Base-by-base conservation (phyloP, 2,329 filamentous ascomycete genomes). In the Xylariaceae sp. region DNA sequence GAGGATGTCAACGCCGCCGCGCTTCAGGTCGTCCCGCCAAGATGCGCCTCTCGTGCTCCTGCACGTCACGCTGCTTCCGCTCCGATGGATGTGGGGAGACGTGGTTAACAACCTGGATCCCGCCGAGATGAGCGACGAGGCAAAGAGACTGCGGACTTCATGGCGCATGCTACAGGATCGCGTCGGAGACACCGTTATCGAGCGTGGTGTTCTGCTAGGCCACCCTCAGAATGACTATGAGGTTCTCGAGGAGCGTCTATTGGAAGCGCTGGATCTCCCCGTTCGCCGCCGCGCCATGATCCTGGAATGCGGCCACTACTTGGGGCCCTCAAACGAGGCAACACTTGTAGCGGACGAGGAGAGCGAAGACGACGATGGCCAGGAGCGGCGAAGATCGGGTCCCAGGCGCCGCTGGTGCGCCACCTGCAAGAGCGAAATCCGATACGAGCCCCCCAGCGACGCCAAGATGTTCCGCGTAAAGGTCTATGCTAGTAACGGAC, bases 401-500 rank as follows among this genome's bases (percentile, higher is more conserved):
- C 58, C 69, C 9, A 72, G 72, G 60, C 73, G 68, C 0, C 80
- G 83, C 59, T 84, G 81, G 81, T 84, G 81, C 63, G 68, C 63
- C 19, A 80, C 77, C 0, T 84, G 81, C 65, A 72, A 70, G n/a
- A 72, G 71, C 32, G 80, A 83, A 48, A 83, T 83, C 56, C 72
- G 70, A 39, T 80, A 73, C 60, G 80, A 83, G 59, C 71, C 76
- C 39, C 77, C 80, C 3, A 80, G 79, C 1, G 66, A 72, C 4
- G 71, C 75, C 53, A 81, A 80, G 63, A 76, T 84, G 46, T 94
- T 89, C 76, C 81, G 85, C 29, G 80, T 97, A 68, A 94, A 91
- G 67, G 86, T 97, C 1, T 99, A 92, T 66, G 94, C 94, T 0
- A 92, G 91, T 49, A 99, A 97, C 70, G 94, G 94, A 0, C 75